Evolutionary conservation across 148 eudicot genomes (phyloP), one percentile per base, ranked within the genome.

Genomic region (Cornus suecica): DNA sequence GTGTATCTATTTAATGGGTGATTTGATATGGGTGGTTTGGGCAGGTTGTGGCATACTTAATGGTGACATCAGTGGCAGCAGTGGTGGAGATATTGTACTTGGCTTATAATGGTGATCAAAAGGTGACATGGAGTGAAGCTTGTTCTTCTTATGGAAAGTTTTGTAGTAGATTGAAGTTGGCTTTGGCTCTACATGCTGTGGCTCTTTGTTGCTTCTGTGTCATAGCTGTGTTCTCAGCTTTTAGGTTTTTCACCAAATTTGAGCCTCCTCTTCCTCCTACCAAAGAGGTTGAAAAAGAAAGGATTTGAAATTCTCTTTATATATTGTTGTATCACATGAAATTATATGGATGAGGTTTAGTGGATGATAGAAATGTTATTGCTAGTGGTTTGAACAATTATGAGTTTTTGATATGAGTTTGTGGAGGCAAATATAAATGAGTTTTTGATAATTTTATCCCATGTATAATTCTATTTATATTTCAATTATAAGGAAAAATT

Each of bases 111-210:
- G 98, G 98, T 10, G 94, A 88, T 70, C 84, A 70, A 22, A 48
- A 79, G 68, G 89, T 94, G 3, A 31, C 96, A 58, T 94, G 98
- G 98, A 92, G 98, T 83, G 88, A 88, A 76, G 96, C 90, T n/a
- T 94, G 98, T 84, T 76, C 23, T 66, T 66, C 94, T 27, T 94
- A 85, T 83, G 97, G 92, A 5, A 84, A 70, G 8, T 92, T 94
- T 60, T 94, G 98, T 82, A 79, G n/a, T 25, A 88, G 87, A 68
- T 66, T 94, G 77, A 86, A 84, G 75, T 22, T 83, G 26, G 87
- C 93, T 52, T 60, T 92, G 79, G 54, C 75, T 61, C 82, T 90
- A 32, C 92, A 94, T 78, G 84, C 86, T 63, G 68, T 90, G 8
- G 86, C 92, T 51, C 69, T 94, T 23, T 74, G 83, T 66, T 88